Conservation (phyloP, 805 yeast genomes). For the Candida ascalaphidarum region DNA sequence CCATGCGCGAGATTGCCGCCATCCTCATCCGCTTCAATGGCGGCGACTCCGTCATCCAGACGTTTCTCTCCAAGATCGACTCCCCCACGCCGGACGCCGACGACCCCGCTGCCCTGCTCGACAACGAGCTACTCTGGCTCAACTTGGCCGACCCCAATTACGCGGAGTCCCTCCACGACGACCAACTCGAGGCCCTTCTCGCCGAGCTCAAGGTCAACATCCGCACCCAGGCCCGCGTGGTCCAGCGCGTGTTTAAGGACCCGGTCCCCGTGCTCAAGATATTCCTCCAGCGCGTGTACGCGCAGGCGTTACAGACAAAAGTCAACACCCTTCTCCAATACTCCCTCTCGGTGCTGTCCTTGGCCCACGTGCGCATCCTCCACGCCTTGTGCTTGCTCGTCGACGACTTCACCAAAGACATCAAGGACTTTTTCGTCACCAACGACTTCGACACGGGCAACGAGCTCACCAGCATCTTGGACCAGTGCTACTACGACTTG, state of each 20-base stretch:
- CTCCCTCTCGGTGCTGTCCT: slow-evolving; percentile 52
- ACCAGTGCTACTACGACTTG: slow-evolving; percentile 63
- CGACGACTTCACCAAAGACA: slow-evolving; percentile 51
- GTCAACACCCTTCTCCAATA: slow-evolving; percentile 51
- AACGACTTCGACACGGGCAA: slow-evolving; percentile 40
- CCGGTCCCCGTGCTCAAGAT: slow-evolving; percentile 61
- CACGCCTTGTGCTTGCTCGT: slow-evolving; percentile 57
- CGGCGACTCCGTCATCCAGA: slow-evolving; percentile 73
- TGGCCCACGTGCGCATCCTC: slow-evolving; percentile 70
- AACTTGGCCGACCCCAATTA: slow-evolving; percentile 51
- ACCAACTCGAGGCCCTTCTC: slow-evolving; percentile 42
- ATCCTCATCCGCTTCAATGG: slow-evolving; percentile 76
- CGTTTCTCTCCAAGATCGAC: slow-evolving; percentile 73
- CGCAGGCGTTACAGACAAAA: slow-evolving; percentile 55
- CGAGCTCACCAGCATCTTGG: slow-evolving; percentile 44
- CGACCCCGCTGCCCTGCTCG: slow-evolving; percentile 25
- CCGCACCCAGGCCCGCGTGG: slow-evolving; percentile 64
- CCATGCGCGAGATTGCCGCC: slow-evolving; percentile 69
- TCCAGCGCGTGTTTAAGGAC: slow-evolving; percentile 63
- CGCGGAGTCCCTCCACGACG: slow-evolving; percentile 38
- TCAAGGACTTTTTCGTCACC: slow-evolving; percentile 50
- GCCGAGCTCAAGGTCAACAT: slow-evolving; percentile 49
- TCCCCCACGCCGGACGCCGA: slow-evolving; percentile 22
- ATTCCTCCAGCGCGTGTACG: slow-evolving; percentile 69
- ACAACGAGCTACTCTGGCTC: slow-evolving; percentile 48